Evolutionary conservation across 352 stramenopile genomes (phyloP), one percentile per base, ranked within the genome.

Genomic region (Phytophthora multivora): DNA sequence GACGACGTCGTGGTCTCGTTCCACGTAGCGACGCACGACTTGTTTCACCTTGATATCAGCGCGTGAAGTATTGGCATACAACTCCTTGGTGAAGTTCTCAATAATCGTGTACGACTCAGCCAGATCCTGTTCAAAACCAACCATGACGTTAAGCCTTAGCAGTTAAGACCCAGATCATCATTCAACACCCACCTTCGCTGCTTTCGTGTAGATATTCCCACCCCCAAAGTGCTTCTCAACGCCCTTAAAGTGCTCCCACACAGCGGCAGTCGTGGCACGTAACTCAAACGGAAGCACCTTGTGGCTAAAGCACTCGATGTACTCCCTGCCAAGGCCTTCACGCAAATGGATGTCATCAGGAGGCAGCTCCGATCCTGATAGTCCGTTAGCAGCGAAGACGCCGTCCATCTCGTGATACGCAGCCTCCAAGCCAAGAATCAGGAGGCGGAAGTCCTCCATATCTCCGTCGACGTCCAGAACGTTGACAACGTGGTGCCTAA

Each of bases 1-100:
- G 31, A 89, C 76, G 26, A 87, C 66, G 9, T 84, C 63, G 13
- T 77, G 75, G 49, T 83, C 77, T n/a, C 63, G 23, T 16, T 86
- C 77, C 3, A 83, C 63, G 59, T 75, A 86, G 15, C 80, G 73
- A 4, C 77, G 50, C 19, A 76, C 30, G 13, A 69, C 54, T 19
- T 63, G 58, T 18, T 64, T 71, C 2, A 60, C 63, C 3, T 56
- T 52, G 13, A 76, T 46, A 21, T 73, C 53, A 3, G 59, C 65
- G 4, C 55, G 59, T n/a, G 55, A 56, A 9, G 38, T 50, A 28
- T 68, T 61, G 18, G 50, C 65, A 11, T 39, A 40, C 11, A 57
- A 23, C 31, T 72, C 68, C 9, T 67, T 54, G 1, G 50, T 59
- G 30, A 64, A 76, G 13, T 26, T 50, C 33, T 76, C 63, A 11